Percentiles rank a stretch among this genome's conserved stretches.
Conservation (phyloP, 1,284 basidiomycete genomes). For the Heterobasidion parviporum region DNA sequence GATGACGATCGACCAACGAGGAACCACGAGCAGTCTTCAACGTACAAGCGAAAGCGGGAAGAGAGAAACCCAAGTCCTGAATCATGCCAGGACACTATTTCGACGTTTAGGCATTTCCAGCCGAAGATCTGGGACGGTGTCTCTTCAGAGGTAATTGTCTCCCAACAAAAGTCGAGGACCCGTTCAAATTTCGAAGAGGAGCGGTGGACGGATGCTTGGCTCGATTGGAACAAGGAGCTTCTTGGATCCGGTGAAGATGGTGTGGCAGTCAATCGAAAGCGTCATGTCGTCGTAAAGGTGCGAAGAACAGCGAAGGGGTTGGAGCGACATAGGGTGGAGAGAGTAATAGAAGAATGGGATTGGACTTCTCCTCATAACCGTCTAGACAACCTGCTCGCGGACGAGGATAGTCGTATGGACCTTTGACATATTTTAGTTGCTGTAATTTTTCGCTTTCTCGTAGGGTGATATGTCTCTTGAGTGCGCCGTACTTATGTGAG, state of each 20-base stretch:
- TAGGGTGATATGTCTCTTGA: no score
- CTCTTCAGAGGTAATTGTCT: conserved; percentile 16
- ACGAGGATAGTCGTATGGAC: neutral
- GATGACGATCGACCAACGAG: conserved; percentile 21
- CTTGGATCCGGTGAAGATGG: conserved; percentile 28
- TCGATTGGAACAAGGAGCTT: conserved; percentile 21
- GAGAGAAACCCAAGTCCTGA: conserved; percentile 24
- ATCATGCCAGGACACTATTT: conserved; percentile 12
- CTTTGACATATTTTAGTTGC: neutral
- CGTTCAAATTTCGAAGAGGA: conserved; percentile 19
- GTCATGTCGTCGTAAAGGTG: conserved; percentile 49
- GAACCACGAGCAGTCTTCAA: conserved; percentile 16
- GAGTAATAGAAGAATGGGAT: conserved; percentile 58
- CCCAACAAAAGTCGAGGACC: conserved; percentile 23
- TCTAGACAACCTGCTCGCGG: conserved; percentile 9
- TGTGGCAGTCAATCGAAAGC: conserved; percentile 37
- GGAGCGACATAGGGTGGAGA: conserved; percentile 63
- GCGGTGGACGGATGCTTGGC: conserved; percentile 29
- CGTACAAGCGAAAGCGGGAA: conserved; percentile 47
- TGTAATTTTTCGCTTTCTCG: neutral
- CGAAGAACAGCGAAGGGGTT: conserved; percentile 46
- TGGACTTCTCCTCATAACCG: conserved; percentile 37
- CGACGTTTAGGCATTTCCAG: conserved; percentile 54
- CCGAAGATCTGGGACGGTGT: conserved; percentile 54
- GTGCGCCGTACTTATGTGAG: no score